phyloP scores from a whole-genome alignment of 306 rosid genomes.

The Medicago ruthenica region DNA sequence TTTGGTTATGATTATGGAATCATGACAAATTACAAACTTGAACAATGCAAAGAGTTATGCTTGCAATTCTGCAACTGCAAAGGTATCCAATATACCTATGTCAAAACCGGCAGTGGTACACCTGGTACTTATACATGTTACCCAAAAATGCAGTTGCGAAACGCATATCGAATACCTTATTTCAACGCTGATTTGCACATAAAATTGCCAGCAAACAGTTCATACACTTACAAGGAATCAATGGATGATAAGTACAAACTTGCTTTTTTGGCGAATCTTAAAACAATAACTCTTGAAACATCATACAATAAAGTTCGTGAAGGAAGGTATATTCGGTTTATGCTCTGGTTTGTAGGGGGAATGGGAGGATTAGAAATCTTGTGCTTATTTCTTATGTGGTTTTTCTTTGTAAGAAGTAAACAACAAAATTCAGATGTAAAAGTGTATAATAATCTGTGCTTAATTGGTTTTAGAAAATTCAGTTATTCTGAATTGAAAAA shows the following conservation, averaged over 20 bases:
- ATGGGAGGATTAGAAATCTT: slow-evolving; percentile 56
- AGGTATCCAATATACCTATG: slow-evolving; percentile 48
- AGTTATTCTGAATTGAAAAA: slow-evolving; percentile 57
- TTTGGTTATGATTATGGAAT: slow-evolving; percentile 54
- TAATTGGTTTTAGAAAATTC: no score
- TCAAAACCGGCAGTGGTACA: neutral
- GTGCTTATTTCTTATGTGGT: slow-evolving; percentile 49
- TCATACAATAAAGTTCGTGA: slow-evolving; percentile 18
- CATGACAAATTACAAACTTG: slow-evolving; percentile 41
- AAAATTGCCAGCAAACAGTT: slow-evolving; percentile 45
- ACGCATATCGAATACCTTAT: slow-evolving; percentile 46
- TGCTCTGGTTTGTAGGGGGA: slow-evolving; percentile 54
- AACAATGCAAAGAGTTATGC: slow-evolving; percentile 50
- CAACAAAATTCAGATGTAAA: slow-evolving; percentile 17
- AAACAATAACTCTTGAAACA: slow-evolving; percentile 18
- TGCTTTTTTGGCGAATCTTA: slow-evolving; percentile 25
- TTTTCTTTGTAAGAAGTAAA: slow-evolving; percentile 28
- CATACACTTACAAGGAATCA: slow-evolving; percentile 11
- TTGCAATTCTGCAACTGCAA: slow-evolving; percentile 46
- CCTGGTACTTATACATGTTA: slow-evolving; percentile 39
- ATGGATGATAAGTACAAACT: neutral
- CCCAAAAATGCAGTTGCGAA: slow-evolving; percentile 55
- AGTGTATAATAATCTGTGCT: no score
- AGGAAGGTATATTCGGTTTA: slow-evolving; percentile 34
- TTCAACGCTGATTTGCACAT: slow-evolving; percentile 50